Percentiles rank a stretch among this genome's conserved stretches.
Evolutionary conservation across 164 flowering plant genomes (phyloP).

Genomic region (Berberis vulgaris): DNA sequence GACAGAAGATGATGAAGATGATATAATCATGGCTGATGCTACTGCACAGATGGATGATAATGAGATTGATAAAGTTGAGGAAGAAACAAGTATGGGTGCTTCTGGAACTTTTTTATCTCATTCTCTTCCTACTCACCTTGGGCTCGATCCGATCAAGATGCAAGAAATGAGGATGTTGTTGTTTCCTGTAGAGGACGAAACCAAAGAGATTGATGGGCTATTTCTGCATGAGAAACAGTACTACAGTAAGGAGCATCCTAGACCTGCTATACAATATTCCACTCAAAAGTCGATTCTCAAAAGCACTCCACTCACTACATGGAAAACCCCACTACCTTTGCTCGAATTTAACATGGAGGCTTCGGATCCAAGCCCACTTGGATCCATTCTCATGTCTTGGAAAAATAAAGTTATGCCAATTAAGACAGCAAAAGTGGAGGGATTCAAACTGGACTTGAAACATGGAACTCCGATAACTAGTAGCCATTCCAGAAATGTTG

Average conservation of each 20-base stretch:
- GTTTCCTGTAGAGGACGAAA: constrained; percentile 55
- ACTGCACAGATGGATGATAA: constrained; percentile 30
- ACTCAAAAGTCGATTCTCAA: constrained; percentile 27
- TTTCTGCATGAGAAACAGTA: constrained; percentile 27
- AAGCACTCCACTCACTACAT: constrained; percentile 33
- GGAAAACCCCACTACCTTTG: constrained; percentile 72
- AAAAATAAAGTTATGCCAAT: constrained; percentile 47
- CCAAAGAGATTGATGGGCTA: constrained; percentile 27
- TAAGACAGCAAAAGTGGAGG: constrained; percentile 42
- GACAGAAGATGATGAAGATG: constrained; percentile 80
- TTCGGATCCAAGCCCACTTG: constrained; percentile 37
- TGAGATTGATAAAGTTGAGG: constrained; percentile 40
- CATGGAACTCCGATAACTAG: constrained; percentile 57
- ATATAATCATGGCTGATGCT: constrained; percentile 59
- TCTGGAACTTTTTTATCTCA: constrained; percentile 51
- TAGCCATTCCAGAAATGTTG: constrained; percentile 58
- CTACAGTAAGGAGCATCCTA: constrained; percentile 27
- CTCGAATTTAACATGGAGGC: constrained; percentile 53
- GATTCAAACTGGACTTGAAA: constrained; percentile 62
- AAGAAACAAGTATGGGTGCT: constrained; percentile 21
- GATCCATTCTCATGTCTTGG: constrained; percentile 64
- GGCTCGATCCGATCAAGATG: constrained; percentile 90
- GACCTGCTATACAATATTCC: constrained; percentile 35
- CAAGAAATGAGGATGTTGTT: constrained; percentile 79
- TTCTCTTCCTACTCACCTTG: constrained; percentile 93